Conservation (phyloP, 768 basidiomycete genomes). For the Suillus spraguei region DNA sequence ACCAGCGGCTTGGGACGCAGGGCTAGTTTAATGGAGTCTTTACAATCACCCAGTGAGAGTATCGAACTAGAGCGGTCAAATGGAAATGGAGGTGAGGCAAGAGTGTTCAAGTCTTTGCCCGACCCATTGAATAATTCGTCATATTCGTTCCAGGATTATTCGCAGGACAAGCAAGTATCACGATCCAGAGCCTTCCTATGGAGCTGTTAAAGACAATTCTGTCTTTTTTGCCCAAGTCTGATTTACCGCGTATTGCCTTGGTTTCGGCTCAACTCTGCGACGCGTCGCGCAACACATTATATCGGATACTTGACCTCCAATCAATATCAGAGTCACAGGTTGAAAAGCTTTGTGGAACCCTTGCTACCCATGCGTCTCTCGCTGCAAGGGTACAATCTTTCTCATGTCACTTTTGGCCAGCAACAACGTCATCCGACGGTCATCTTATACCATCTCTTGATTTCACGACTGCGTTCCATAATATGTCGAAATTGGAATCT, state of each 20-base stretch:
- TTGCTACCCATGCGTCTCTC: constrained; percentile 24
- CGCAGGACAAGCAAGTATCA: constrained; percentile 3
- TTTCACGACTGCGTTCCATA: constrained; percentile 28
- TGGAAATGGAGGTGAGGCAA: constrained; percentile 1
- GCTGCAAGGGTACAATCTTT: constrained; percentile 28
- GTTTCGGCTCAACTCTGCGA: constrained; percentile 26
- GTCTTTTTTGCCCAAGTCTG: constrained; percentile 20
- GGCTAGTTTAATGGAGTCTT: constrained; percentile 28
- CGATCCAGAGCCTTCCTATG: constrained; percentile 20
- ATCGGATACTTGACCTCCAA: constrained; percentile 25
- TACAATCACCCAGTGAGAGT: constrained; percentile 13
- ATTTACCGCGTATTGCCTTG: constrained; percentile 25
- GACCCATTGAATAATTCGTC: constrained; percentile 18
- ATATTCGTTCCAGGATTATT: not conserved
- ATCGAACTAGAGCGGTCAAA: constrained; percentile 11
- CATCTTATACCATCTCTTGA: constrained; percentile 17
- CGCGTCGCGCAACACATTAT: constrained; percentile 25
- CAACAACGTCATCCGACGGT: constrained; percentile 16
- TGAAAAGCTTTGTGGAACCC: constrained; percentile 21
- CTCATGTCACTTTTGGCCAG: constrained; percentile 26
- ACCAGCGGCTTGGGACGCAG: constrained; percentile 33
- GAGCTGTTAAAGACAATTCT: constrained; percentile 24
- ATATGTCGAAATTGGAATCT: constrained; percentile 31
- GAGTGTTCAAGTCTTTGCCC: constrained; percentile 22
- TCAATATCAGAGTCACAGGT: constrained; percentile 15